Conservation (phyloP, 2,329 filamentous ascomycete species). For the Coleophoma cylindrospora region DNA sequence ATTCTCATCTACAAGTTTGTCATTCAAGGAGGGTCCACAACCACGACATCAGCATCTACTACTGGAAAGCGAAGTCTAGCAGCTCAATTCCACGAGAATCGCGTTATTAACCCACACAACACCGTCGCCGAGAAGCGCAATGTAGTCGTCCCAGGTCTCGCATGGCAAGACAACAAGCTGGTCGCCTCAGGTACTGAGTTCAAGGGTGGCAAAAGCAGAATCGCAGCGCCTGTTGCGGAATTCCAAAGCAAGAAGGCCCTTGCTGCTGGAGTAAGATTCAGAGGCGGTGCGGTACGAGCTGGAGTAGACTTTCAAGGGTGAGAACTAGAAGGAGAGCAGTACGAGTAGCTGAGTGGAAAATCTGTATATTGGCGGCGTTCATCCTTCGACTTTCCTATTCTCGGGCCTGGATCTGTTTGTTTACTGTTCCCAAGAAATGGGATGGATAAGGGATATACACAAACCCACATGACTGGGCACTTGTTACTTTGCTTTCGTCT, state of each 20-base stretch:
- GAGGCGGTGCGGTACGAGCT: background rate
- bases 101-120: conserved; percentile 1
- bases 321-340: background rate
- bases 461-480: too few relatives aligned
- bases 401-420: too few relatives aligned
- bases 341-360: too few relatives aligned
- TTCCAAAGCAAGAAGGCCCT: background rate
- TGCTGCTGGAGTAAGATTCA: background rate
- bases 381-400: too few relatives aligned
- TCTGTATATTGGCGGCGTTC: too few relatives aligned
- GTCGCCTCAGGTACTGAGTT: background rate
- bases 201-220: background rate
- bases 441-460: too few relatives aligned
- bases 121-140: background rate
- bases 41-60: conserved; percentile 1
- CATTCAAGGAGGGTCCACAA: conserved; percentile 21
- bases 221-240: too few relatives aligned
- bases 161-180: background rate
- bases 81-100: conserved; percentile 2
- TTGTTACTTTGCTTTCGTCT: background rate
- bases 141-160: background rate
- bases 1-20: conserved; percentile 44
- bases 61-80: conserved; percentile 15
- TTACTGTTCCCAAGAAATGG: too few relatives aligned
- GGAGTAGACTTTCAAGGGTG: background rate